Conservation (phyloP, 2,329 filamentous ascomycete genomes). For the Aureobasidium pullulans region DNA sequence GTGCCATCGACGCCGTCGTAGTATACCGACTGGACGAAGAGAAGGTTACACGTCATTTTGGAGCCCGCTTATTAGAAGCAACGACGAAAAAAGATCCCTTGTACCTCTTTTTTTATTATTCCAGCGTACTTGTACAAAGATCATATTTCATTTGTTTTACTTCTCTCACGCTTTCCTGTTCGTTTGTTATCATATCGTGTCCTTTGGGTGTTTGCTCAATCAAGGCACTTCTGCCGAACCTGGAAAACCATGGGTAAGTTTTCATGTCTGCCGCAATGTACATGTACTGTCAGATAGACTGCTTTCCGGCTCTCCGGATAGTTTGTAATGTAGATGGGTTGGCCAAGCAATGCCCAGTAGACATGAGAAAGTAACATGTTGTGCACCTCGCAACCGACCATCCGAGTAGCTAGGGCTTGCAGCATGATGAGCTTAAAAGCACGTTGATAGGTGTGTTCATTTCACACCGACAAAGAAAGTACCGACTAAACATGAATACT, state of each 20-base stretch:
- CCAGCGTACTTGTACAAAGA: slow-evolving; percentile 13
- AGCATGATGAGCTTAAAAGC: background rate
- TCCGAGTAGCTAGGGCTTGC: background rate
- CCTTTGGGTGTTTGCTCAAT: no score
- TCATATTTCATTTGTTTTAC: background rate
- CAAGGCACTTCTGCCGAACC: no score
- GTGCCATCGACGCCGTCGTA: background rate
- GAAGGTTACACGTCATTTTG: slow-evolving; percentile 8
- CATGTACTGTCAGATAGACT: background rate
- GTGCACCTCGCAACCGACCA: background rate
- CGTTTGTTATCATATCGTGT: no score
- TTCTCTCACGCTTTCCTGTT: background rate
- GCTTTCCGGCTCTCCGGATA: background rate
- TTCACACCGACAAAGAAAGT: no score
- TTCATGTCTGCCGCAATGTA: background rate
- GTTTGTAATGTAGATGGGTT: background rate
- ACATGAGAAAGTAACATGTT: background rate
- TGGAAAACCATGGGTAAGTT: no score
- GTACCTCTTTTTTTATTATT: slow-evolving; percentile 12
- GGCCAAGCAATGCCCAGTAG: background rate
- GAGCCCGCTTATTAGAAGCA: slow-evolving; percentile 8
- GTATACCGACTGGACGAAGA: slow-evolving; percentile 5
- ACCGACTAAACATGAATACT: no score
- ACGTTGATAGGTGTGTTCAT: no score
- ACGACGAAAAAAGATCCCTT: slow-evolving; percentile 12